These are phyloP conservation scores for Sphaerulina musiva DNA, from an alignment of 2,329 filamentous ascomycete genomes.

Conservation along the genomic window DNA sequence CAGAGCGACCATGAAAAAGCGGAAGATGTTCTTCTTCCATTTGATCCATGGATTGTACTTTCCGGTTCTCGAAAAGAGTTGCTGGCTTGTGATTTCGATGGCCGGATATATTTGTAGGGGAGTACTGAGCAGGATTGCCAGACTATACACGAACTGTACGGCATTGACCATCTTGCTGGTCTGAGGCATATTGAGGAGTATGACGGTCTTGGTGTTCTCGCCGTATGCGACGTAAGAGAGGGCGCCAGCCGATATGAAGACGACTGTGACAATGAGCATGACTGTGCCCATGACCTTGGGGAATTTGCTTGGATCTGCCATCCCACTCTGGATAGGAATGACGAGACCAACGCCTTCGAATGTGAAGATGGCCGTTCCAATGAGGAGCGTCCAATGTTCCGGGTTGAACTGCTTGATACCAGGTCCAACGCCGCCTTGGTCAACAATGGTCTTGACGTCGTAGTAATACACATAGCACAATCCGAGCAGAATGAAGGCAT, in stretches of 20 bases:
- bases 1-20: constrained; percentile 82
- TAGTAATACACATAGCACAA: constrained; percentile 94
- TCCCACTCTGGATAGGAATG: constrained; percentile 96
- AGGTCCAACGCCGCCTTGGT: constrained; percentile 59
- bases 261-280: constrained; percentile 88
- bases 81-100: constrained; percentile 92
- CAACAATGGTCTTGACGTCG: constrained; percentile 75
- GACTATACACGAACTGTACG: constrained; percentile 94
- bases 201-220: constrained; percentile 89
- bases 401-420: constrained; percentile 90
- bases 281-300: constrained; percentile 79
- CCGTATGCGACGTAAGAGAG: constrained; percentile 95
- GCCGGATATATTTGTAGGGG: constrained; percentile 96
- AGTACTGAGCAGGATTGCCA: constrained; percentile 92
- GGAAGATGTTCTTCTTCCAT: constrained; percentile 98
- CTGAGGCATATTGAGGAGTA: constrained; percentile 92
- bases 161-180: constrained; percentile 92
- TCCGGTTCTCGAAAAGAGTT: constrained; percentile 84
- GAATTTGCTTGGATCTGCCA: constrained; percentile 87
- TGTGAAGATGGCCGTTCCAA: constrained; percentile 97
- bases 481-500: constrained; percentile 88
- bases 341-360: constrained; percentile 97
- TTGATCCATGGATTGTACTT: constrained; percentile 99
- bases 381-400: constrained; percentile 92
- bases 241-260: constrained; percentile 87